Evolutionary conservation across 208 protist species (phyloP).

Genomic region (Hexamita inflata): DNA sequence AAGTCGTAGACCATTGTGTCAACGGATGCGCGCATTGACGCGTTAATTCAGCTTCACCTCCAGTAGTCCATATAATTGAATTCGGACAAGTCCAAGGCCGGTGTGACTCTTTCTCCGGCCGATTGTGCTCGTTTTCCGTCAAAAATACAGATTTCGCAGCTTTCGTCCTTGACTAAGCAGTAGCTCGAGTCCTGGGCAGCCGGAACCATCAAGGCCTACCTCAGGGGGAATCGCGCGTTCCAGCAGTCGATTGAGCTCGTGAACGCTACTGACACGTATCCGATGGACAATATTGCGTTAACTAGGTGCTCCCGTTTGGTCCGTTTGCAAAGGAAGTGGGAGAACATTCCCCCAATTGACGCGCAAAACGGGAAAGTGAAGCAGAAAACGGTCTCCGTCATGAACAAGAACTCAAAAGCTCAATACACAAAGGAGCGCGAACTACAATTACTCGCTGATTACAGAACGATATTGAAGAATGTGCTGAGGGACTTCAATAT

Average conservation of each 20-base stretch:
- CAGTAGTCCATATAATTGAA: not conserved
- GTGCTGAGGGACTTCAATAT: conserved; percentile 9
- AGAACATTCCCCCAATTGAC: not conserved
- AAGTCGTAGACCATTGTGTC: not conserved
- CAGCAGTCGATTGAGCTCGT: not conserved
- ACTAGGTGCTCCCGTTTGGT: not conserved
- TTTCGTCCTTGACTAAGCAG: too few relatives aligned
- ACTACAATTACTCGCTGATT: not conserved
- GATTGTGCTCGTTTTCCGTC: not conserved
- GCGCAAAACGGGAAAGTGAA: not conserved
- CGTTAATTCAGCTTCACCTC: not conserved
- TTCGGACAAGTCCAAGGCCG: not conserved
- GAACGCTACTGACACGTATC: not conserved
- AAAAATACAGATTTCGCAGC: too few relatives aligned
- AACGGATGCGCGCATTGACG: not conserved
- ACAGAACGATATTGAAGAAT: conserved; percentile 2
- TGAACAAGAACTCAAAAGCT: not conserved
- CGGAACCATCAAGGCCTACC: not conserved
- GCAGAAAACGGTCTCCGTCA: not conserved
- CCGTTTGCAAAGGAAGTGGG: not conserved
- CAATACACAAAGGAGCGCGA: not conserved
- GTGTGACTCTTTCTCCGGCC: not conserved
- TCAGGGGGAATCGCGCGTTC: not conserved
- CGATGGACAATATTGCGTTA: not conserved
- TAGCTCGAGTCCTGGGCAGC: not conserved